phyloP scores from a whole-genome alignment of 2,329 filamentous ascomycete species.

The Echinosphaeria canescens region DNA sequence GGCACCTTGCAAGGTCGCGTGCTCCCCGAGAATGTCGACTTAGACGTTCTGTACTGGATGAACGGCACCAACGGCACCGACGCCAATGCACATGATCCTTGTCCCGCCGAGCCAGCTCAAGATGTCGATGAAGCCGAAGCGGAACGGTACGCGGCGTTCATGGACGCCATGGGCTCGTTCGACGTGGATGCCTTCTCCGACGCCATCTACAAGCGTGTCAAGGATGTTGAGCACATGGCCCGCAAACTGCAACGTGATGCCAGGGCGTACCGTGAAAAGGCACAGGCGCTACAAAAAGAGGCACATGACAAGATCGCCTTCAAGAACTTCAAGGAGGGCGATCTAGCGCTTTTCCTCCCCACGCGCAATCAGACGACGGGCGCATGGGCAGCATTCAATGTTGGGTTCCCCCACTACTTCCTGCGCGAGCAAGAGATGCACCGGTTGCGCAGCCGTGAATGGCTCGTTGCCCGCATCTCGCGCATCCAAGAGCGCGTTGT shows the following conservation, averaged over 20 bases:
- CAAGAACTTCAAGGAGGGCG: constrained; percentile 87
- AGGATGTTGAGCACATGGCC: constrained; percentile 81
- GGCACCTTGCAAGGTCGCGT: constrained; percentile 28
- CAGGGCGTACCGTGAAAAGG: constrained; percentile 69
- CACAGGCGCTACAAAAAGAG: constrained; percentile 60
- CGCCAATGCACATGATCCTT: too few relatives aligned
- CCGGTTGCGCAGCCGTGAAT: constrained; percentile 66
- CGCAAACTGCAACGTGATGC: constrained; percentile 87
- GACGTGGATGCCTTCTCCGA: constrained; percentile 73
- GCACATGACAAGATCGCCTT: constrained; percentile 93
- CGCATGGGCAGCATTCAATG: constrained; percentile 96
- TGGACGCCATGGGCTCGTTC: constrained; percentile 54
- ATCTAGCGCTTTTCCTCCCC: constrained; percentile 81
- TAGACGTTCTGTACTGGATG: constrained; percentile 68
- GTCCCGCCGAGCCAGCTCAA: too few relatives aligned
- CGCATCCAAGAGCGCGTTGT: constrained; percentile 87
- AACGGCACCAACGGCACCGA: too few relatives aligned
- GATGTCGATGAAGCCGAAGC: constrained; percentile 32
- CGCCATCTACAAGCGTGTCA: constrained; percentile 69
- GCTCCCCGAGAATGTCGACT: constrained; percentile 38
- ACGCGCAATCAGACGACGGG: constrained; percentile 87
- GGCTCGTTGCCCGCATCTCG: constrained; percentile 86
- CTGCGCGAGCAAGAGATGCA: constrained; percentile 82
- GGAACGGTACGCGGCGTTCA: constrained; percentile 52
- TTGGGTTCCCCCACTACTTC: constrained; percentile 94